These are phyloP conservation scores for Glarea lozoyensis DNA, from an alignment of 495 filamentous ascomycete genomes.

Conservation along the genomic window DNA sequence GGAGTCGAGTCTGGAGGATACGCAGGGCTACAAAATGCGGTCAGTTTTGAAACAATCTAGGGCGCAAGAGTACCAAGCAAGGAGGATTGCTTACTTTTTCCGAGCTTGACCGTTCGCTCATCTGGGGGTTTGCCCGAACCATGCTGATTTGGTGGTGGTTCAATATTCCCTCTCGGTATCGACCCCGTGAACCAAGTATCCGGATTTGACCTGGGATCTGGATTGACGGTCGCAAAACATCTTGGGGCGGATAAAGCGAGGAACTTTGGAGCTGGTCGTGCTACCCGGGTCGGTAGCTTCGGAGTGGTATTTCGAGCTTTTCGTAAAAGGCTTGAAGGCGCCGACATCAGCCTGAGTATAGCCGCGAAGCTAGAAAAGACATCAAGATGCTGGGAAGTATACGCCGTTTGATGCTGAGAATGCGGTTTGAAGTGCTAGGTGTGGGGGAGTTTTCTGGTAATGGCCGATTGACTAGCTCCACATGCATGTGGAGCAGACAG, in stretches of 20 bases:
- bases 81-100: conserved; percentile 59
- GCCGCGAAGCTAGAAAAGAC: conserved; percentile 8
- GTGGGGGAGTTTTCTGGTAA: background rate
- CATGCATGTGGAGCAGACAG: no score
- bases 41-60: background rate
- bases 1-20: conserved; percentile 76
- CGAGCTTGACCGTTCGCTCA: conserved; percentile 79
- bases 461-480: conserved; percentile 4
- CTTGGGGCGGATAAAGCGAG: conserved; percentile 4
- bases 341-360: conserved; percentile 19
- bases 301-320: conserved; percentile 11
- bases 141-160: conserved; percentile 2
- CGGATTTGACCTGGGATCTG: conserved; percentile 10
- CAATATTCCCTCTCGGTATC: conserved; percentile 4
- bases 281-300: conserved; percentile 3
- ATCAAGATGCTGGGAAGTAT: conserved; percentile 3
- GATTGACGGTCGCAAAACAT: conserved; percentile 17
- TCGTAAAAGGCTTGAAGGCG: conserved; percentile 12
- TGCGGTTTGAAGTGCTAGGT: background rate
- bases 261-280: conserved; percentile 1
- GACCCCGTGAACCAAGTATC: conserved; percentile 22
- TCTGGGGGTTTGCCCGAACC: conserved; percentile 39
- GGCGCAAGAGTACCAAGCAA: background rate
- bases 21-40: conserved; percentile 84
- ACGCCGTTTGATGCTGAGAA: background rate